Percentiles rank a stretch among this genome's conserved stretches.
phyloP scores from a whole-genome alignment of 352 stramenopile species.

The Thalassiosira mediterranea region DNA sequence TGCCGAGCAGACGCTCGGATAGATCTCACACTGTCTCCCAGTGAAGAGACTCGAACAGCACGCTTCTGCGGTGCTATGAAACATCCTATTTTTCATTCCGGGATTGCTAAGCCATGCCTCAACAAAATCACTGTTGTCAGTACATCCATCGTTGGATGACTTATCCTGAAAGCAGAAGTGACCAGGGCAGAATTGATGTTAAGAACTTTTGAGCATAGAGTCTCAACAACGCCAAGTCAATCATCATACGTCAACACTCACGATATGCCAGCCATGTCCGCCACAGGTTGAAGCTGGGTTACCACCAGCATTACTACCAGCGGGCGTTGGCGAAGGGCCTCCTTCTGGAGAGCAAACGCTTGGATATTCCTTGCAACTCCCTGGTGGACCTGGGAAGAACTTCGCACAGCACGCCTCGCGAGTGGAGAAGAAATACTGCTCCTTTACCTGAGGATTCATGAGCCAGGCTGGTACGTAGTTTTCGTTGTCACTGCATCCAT shows the following conservation, averaged over 20 bases:
- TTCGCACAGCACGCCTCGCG: neutral
- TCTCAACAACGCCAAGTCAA: too few relatives aligned
- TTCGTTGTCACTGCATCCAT: constrained; percentile 5
- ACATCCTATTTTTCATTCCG: neutral
- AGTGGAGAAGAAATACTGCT: neutral
- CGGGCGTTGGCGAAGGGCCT: too few relatives aligned
- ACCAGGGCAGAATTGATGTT: too few relatives aligned
- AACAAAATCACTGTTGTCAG: neutral
- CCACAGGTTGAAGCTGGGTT: neutral
- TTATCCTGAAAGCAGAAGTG: neutral
- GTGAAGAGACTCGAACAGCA: constrained; percentile 1
- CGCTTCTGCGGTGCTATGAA: neutral
- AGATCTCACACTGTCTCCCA: neutral
- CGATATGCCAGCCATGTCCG: constrained; percentile 13
- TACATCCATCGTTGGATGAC: neutral
- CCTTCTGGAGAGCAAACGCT: neutral
- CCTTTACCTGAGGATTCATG: neutral
- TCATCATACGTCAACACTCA: constrained; percentile 4
- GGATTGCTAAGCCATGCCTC: neutral
- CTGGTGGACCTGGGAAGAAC: constrained; percentile 5
- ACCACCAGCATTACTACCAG: neutral
- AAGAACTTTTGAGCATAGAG: too few relatives aligned
- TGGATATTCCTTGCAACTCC: neutral
- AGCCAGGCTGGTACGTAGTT: neutral
- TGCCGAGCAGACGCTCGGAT: too few relatives aligned